Percentiles rank a stretch among this genome's conserved stretches.
Conservation (phyloP, 2,329 filamentous ascomycete species). For the Parasarocladium wereldwijsianum region DNA sequence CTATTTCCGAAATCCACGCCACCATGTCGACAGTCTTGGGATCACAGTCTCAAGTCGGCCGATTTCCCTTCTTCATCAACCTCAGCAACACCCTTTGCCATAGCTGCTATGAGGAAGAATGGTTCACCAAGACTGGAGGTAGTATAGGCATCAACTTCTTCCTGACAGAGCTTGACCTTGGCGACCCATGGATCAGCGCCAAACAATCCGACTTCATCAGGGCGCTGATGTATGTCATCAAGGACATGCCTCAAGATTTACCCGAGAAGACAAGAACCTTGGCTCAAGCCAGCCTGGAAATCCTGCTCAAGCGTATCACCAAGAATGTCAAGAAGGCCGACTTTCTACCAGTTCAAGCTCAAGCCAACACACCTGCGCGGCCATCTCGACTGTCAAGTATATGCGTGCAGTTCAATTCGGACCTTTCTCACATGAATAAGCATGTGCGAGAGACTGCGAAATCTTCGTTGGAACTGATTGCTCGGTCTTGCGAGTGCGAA, state of each 20-base stretch:
- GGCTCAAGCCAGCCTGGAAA: slow-evolving; percentile 70
- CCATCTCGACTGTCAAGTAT: slow-evolving; percentile 55
- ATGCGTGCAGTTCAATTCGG: slow-evolving; percentile 72
- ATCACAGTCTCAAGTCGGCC: slow-evolving; percentile 52
- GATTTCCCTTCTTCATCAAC: slow-evolving; percentile 72
- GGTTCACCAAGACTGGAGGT: slow-evolving; percentile 94
- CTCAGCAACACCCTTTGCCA: slow-evolving; percentile 79
- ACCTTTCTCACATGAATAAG: slow-evolving; percentile 90
- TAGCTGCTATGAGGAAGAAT: slow-evolving; percentile 93
- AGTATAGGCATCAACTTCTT: slow-evolving; percentile 81
- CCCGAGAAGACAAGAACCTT: slow-evolving; percentile 76
- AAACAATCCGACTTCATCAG: slow-evolving; percentile 80
- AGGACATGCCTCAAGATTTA: slow-evolving; percentile 90
- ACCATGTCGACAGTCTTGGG: slow-evolving; percentile 69
- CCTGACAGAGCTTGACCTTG: slow-evolving; percentile 70
- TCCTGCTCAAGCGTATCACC: slow-evolving; percentile 65
- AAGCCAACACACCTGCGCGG: slow-evolving; percentile 30
- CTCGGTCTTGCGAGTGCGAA: slow-evolving; percentile 60
- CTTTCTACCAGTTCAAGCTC: slow-evolving; percentile 20
- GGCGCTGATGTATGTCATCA: slow-evolving; percentile 92
- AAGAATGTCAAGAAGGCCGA: slow-evolving; percentile 72
- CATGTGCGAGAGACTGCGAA: slow-evolving; percentile 84
- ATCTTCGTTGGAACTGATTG: slow-evolving; percentile 65
- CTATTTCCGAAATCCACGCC: slow-evolving; percentile 65
- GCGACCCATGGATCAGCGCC: slow-evolving; percentile 66